Evolutionary conservation across 2,329 filamentous ascomycete species (phyloP), one percentile per base, ranked within the genome.

Genomic region (Aspergillus quadricinctus): DNA sequence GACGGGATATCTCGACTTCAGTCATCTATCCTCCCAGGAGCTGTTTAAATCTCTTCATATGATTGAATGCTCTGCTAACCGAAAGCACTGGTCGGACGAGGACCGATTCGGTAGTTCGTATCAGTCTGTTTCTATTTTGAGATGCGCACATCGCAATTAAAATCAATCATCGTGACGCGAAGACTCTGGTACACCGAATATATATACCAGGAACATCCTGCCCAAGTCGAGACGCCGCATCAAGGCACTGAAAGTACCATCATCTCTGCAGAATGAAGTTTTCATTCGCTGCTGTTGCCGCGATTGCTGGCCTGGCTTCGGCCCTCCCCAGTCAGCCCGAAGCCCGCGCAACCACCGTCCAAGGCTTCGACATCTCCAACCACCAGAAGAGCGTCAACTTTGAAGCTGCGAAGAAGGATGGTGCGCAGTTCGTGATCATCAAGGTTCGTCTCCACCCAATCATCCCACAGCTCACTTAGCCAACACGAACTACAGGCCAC

Each of bases 401-500:
- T 43, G 52, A 41, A 3, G 55, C 51, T 2, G 57, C 57, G 4
- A 54, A 59, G 41, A 49, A 52, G 10, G 55, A 50, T n/a, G 57
- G 57, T 6, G 57, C 57, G 3, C 52, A 55, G 25, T 59, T 59
- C 8, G 57, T 59, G 1, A 54, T 54, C 43, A 57, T 57, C 46
- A 59, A 59, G 46, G 56, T 58, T 17, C 4, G 31, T 37, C 3
- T 3, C 1, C 3, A 3, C 1, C 2, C 14, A 5, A 3, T 5
- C 5, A 17, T 17, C 11, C 31, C 31, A 35, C 1, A n/a, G 14
- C 6, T 17, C 31, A 37, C 14, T 7, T 10, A 2, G 19, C 14
- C n/a, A n/a, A 52, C 64, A 49, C 55, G 43, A 31, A 21, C 1
- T 17, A 19, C 53, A 81, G 79, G 80, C 80, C 14, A 82, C 80